Evolutionary conservation across 805 yeast genomes (phyloP), one percentile per base, ranked within the genome.

Genomic region (Pichia paraexigua): DNA sequence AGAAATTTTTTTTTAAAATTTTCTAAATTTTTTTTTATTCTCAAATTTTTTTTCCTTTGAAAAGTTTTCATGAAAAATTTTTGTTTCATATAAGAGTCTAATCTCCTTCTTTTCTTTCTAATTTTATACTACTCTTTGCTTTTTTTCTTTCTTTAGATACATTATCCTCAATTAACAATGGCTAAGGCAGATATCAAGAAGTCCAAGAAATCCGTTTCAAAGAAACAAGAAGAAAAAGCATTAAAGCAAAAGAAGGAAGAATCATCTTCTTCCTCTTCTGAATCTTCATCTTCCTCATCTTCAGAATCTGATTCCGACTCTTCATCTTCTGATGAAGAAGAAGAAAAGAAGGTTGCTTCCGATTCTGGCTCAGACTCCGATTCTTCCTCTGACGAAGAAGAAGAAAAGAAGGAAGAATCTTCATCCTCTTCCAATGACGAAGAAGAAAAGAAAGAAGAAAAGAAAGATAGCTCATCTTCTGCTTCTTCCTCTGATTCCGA

Each of bases 371-470:
- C 30, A 9, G 7, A 5, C 3, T 27, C 30, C 12, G 30, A 11
- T 40, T 59, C 53, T 41, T 64, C 60, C 42, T 58, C 58, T n/a
- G 53, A 56, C 53, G 50, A 51, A 46, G 50, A 61, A 43, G 54
- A 61, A 54, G 54, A 61, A 54, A 71, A 70, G 53, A 66, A 62
- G 42, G 56, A 56, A 62, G 59, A 57, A 18, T 55, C 63, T 41
- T 66, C 54, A 20, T 59, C 69, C 28, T 59, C 58, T 41, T 49
- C 41, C 15, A 52, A 53, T 42, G 48, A 52, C 28, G 35, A 53
- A 49, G 48, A 52, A 28, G 35, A 48, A 21, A 32, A 47, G 30
- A 24, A 46, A 15, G 27, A 43, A n/a, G 32, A 40, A n/a, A 22
- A 47, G 24, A 21, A 27, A 11, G 30, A 27, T 27, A 5, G n/a